These are phyloP conservation scores for Kazachstania psychrophila DNA, from an alignment of 805 yeast species.

Conservation along the genomic window DNA sequence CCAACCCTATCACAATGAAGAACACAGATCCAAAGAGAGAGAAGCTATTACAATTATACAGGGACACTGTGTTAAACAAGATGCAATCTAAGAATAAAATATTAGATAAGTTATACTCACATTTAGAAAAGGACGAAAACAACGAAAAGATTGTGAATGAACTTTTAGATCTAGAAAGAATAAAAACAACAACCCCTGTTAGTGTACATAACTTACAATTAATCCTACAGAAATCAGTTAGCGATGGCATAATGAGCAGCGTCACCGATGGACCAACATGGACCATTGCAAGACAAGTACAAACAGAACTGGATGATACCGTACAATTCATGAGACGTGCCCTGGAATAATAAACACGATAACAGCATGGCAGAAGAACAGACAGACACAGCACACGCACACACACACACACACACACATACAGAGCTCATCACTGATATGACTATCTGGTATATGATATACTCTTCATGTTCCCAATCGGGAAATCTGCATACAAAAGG, in stretches of 20 bases:
- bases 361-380: too few relatives aligned
- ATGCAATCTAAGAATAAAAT: constrained; percentile 21
- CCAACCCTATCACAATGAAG: constrained; percentile 2
- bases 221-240: constrained; percentile 24
- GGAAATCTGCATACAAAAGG: not conserved
- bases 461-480: not conserved
- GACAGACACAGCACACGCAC: too few relatives aligned
- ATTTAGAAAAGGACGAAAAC: constrained; percentile 4
- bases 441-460: not conserved
- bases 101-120: constrained; percentile 15
- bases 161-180: constrained; percentile 13
- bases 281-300: constrained; percentile 23
- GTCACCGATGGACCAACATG: constrained; percentile 18
- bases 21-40: constrained; percentile 23
- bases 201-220: constrained; percentile 28
- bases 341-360: constrained; percentile 17
- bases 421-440: too few relatives aligned
- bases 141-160: constrained; percentile 8
- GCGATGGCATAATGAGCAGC: constrained; percentile 24
- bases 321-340: constrained; percentile 31
- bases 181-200: constrained; percentile 21
- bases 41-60: constrained; percentile 23
- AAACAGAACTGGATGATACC: constrained; percentile 27
- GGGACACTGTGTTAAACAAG: constrained; percentile 28
- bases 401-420: too few relatives aligned